Base-by-base conservation (phyloP, 2,329 filamentous ascomycete genomes). In the Paraphoma chrysanthemicola region DNA sequence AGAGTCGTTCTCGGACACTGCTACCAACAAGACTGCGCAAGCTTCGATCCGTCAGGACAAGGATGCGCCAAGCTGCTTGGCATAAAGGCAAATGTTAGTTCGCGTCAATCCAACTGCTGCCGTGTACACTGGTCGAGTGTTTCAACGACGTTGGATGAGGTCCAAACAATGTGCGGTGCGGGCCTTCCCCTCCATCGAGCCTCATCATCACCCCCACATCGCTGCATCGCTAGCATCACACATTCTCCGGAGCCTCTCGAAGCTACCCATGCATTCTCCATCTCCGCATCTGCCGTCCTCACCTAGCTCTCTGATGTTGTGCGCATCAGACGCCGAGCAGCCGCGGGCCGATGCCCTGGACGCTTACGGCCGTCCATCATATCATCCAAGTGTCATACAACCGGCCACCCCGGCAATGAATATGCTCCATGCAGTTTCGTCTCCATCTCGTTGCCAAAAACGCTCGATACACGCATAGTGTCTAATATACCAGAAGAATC, bases 251-350 rank as follows among this genome's bases (percentile, higher is more conserved):
- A 54, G 54, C 33, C 54, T 44, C 31, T 43, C 48, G 44, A 60
- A 62, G 56, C 57, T 48, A 57, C 41, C 42, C 56, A 60, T 62
- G 60, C 60, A 54, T 54, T 54, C 51, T 60, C 33, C 42, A 36
- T 31, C 18, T 41, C 18, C 29, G 50, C 2, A 36, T 36, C 33
- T 14, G 33, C 33, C 14, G 9, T 36, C 14, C 14, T 36, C 33
- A 36, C 14, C 33, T 14, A 36, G 9, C 33, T 14, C 33, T 36
- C 33, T 12, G 31, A 10, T 14, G 33, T 36, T 36, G 33, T 10
- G 33, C 33, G 14, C 33, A 14, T 7, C 33, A 14, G 33, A 36
- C 33, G 33, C 14, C 33, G 33, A 36, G 33, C 23, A 23, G 23
- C 23, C 23, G 23, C 23, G 23, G 23, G 23, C 23, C 23, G 23